Base-by-base conservation (phyloP, 2,329 filamentous ascomycete genomes). In the Colletotrichum sp. region DNA sequence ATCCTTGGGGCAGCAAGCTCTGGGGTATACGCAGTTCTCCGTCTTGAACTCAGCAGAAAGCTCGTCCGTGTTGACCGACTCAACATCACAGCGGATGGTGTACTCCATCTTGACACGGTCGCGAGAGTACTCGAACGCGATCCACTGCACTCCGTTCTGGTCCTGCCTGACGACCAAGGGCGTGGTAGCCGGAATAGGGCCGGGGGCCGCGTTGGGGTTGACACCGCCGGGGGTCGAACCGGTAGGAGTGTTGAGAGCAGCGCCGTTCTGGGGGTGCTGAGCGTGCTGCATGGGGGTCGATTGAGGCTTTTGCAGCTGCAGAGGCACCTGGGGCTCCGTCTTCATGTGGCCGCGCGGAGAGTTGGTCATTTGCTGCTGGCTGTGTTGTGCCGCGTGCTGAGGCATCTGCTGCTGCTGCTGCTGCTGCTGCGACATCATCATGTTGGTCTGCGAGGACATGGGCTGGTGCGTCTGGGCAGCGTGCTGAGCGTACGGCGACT, bases 31-130 rank as follows among this genome's bases (percentile, higher is more conserved):
- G 84, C 97, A 99, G 87, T 99, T 99, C 84, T 98, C 96, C 10
- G 95, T 95, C 89, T 98, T 99, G 90, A 99, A 99, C 79, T 99
- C 96, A 78, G 92, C 89, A 60, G 92, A 91, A 21, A 99, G 90
- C 77, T 93, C 93, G 72, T 98, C 96, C 60, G 96, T 96, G 82
- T 96, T 96, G 77, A 99, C 96, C 1, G 96, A 98, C 87, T 99
- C 97, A 24, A 99, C 97, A 81, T 99, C 97, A 84, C 97, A 99
- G 69, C 97, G 94, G 81, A 99, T 99, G 1, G 96, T 98, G 87
- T 99, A 99, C 86, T 99, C 96, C 96, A 99, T 98, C 92, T 99
- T 99, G 79, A 99, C 96, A 62, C 96, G 91, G 83, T 99, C 96
- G 77, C 96, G 93, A 13, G 96, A 99, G 84, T 99, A 99, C 85